Percentiles rank a stretch among this genome's conserved stretches.
These are phyloP conservation scores for Tolypocladium ovalisporum DNA, from an alignment of 2,329 filamentous ascomycete species.

Conservation along the genomic window DNA sequence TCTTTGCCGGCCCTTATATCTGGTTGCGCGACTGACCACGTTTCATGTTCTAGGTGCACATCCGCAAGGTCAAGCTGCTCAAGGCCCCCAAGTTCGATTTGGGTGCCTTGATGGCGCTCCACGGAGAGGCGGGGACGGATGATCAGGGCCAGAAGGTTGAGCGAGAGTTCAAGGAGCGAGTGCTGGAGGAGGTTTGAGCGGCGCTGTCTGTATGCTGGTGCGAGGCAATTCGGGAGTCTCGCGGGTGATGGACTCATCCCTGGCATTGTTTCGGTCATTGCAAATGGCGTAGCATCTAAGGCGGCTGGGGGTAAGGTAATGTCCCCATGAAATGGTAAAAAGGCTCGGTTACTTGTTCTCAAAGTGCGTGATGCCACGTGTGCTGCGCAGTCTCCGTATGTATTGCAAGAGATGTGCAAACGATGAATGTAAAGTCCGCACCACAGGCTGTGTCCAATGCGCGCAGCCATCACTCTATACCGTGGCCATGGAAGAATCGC, in stretches of 20 bases:
- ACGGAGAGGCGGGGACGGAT: slow-evolving; percentile 93
- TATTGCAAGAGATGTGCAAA: not conserved
- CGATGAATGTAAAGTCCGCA: not conserved
- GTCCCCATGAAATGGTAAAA: slow-evolving; percentile 26
- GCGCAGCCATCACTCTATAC: not conserved
- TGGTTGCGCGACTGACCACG: not conserved
- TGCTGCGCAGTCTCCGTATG: not conserved
- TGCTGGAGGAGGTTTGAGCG: slow-evolving; percentile 85
- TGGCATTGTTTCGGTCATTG: slow-evolving; percentile 31
- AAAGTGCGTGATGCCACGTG: not conserved
- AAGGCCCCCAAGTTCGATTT: slow-evolving; percentile 99
- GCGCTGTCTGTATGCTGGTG: slow-evolving; percentile 13
- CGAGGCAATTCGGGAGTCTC: slow-evolving; percentile 19
- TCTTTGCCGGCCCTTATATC: not conserved
- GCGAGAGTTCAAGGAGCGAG: slow-evolving; percentile 98
- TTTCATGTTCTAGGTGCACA: slow-evolving; percentile 66
- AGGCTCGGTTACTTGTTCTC: slow-evolving; percentile 15
- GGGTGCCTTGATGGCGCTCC: slow-evolving; percentile 86
- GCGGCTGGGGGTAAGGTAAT: slow-evolving; percentile 29
- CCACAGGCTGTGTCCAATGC: not conserved
- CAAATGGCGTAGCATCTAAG: slow-evolving; percentile 33
- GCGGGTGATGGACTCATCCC: slow-evolving; percentile 21
- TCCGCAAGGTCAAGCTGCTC: slow-evolving; percentile 99
- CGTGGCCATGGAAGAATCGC: not conserved
- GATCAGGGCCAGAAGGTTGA: slow-evolving; percentile 98